phyloP scores from a whole-genome alignment of 176 grass and related monocot genomes.

The Hordeum marinum region DNA sequence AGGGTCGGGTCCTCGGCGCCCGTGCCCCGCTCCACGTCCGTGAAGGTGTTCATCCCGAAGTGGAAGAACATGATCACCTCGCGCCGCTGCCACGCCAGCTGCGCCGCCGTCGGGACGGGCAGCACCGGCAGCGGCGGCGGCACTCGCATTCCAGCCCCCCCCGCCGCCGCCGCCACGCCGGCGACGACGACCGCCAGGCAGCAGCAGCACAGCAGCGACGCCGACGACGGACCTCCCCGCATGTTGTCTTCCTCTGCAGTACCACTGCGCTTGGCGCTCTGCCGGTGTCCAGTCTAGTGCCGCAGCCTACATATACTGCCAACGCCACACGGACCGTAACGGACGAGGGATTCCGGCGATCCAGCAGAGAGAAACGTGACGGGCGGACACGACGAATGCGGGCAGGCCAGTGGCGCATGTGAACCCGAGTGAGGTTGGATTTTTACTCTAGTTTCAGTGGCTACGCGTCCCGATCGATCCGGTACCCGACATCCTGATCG shows the following conservation, averaged over 20 bases:
- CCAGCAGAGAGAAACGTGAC: neutral
- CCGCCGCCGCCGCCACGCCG: neutral
- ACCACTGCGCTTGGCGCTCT: neutral
- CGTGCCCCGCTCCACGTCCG: constrained; percentile 75
- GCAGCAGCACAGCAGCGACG: neutral
- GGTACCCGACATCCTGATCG: no score
- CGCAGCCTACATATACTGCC: neutral
- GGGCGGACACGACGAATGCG: neutral
- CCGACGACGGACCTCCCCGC: neutral
- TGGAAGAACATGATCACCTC: constrained; percentile 99
- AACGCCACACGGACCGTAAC: neutral
- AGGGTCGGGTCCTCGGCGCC: constrained; percentile 46
- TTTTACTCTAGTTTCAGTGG: no score
- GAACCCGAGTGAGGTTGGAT: neutral
- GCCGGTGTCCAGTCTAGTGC: no score
- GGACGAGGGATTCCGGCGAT: neutral
- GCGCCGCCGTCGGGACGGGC: constrained; percentile 68
- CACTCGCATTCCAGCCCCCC: neutral
- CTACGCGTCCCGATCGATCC: no score
- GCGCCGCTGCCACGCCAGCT: constrained; percentile 78
- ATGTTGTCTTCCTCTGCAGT: neutral
- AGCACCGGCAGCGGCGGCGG: constrained; percentile 64
- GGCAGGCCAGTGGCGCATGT: neutral
- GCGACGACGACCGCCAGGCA: neutral
- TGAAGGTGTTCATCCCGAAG: constrained; percentile 99